Percentiles rank a stretch among this genome's conserved stretches.
Evolutionary conservation across 2,329 filamentous ascomycete species (phyloP).

Genomic region (Monilinia fructigena): DNA sequence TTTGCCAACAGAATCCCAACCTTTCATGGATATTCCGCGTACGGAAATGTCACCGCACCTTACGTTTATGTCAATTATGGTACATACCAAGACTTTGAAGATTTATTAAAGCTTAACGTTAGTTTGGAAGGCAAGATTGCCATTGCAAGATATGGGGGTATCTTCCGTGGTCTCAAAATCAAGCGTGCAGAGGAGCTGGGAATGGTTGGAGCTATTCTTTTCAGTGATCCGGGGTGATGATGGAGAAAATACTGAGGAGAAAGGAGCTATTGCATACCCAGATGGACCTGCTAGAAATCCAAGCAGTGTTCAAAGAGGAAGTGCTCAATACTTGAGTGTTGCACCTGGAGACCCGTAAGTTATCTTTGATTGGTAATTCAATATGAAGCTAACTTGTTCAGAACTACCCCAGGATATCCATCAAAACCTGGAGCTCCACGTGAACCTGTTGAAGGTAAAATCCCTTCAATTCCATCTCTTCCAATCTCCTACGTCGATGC

Average conservation of each 20-base stretch:
- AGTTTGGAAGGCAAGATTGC: constrained; percentile 82
- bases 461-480: constrained; percentile 83
- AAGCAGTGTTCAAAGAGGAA: constrained; percentile 86
- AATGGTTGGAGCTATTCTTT: constrained; percentile 82
- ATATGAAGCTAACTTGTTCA: constrained; percentile 53
- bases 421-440: constrained; percentile 87
- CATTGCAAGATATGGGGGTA: constrained; percentile 77
- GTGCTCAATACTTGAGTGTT: constrained; percentile 74
- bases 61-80: constrained; percentile 93
- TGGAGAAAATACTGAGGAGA: constrained; percentile 74
- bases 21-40: constrained; percentile 94
- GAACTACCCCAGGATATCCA: constrained; percentile 87
- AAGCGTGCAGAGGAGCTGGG: constrained; percentile 90
- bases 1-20: constrained; percentile 74
- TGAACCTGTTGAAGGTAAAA: constrained; percentile 64
- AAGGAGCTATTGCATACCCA: constrained; percentile 78
- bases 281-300: constrained; percentile 84
- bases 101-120: constrained; percentile 72
- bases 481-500: constrained; percentile 89
- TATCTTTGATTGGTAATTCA: constrained; percentile 35
- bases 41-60: constrained; percentile 82
- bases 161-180: constrained; percentile 88
- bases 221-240: constrained; percentile 90
- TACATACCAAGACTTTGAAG: constrained; percentile 80
- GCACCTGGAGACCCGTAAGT: constrained; percentile 71